These are phyloP conservation scores for Solanum hybrid DNA, from an alignment of 305 asterid species.

Conservation along the genomic window DNA sequence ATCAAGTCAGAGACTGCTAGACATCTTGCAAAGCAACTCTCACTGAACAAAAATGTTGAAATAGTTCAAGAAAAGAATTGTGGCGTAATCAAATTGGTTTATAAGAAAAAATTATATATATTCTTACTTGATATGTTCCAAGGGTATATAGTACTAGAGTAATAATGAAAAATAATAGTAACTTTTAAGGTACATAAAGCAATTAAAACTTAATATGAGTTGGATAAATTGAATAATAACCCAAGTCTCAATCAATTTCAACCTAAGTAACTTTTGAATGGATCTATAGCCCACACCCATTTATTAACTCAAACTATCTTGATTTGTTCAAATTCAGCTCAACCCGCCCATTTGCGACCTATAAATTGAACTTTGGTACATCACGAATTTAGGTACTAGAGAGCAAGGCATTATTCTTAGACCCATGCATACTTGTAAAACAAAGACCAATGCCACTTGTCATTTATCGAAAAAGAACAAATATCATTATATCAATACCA, in stretches of 20 bases:
- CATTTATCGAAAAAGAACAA: neutral
- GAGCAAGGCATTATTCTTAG: neutral
- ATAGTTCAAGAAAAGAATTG: neutral
- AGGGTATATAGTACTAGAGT: neutral
- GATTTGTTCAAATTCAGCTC: neutral
- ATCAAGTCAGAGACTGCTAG: neutral
- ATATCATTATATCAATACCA: neutral
- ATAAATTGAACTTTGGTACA: neutral
- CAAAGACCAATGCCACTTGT: neutral
- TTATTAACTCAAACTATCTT: neutral
- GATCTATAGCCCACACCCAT: neutral
- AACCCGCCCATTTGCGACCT: neutral
- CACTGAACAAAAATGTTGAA: neutral
- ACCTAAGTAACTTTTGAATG: neutral
- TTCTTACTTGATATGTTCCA: neutral
- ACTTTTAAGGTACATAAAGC: neutral
- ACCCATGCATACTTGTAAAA: neutral
- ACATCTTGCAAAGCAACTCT: neutral
- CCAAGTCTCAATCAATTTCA: neutral
- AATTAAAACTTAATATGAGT: neutral
- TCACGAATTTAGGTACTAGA: neutral
- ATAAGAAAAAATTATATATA: too few relatives aligned
- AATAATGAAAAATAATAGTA: neutral
- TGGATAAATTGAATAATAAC: neutral
- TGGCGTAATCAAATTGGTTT: neutral